A percentile compares a stretch with the other conserved stretches of the same genome.
Conservation (phyloP, 192 early-diverging fungal species). For the Radiomyces spectabilis region DNA sequence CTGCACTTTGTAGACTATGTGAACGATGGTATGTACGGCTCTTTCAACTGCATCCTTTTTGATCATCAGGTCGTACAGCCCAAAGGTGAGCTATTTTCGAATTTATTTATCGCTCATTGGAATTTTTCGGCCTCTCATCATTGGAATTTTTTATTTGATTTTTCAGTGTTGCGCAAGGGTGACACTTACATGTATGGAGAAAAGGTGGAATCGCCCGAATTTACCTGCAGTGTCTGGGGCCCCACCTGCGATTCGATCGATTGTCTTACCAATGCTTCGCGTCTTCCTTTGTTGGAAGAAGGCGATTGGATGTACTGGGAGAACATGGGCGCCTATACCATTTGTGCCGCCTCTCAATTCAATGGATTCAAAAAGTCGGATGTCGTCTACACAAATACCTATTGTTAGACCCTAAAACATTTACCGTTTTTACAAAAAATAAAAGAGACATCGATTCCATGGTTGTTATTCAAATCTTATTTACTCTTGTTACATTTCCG, state of each 20-base stretch:
- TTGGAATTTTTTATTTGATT: slow-evolving; percentile 9
- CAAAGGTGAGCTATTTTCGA: slow-evolving; percentile 60
- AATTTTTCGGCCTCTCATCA: no score
- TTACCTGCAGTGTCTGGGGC: slow-evolving; percentile 82
- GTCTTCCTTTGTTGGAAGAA: slow-evolving; percentile 76
- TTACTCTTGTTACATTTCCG: no score
- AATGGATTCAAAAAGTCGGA: slow-evolving; percentile 83
- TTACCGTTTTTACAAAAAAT: no score
- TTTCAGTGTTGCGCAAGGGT: slow-evolving; percentile 11
- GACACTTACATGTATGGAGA: slow-evolving; percentile 22
- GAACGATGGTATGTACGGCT: slow-evolving; percentile 98
- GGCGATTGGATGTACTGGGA: slow-evolving; percentile 97
- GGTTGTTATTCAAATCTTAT: no score
- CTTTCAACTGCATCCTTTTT: slow-evolving; percentile 98
- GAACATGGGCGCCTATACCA: slow-evolving; percentile 97
- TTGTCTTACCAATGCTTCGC: slow-evolving; percentile 62
- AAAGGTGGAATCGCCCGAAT: slow-evolving; percentile 26
- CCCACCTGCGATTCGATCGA: slow-evolving; percentile 99
- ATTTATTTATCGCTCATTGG: no score
- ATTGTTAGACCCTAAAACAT: no score
- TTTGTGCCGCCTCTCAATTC: slow-evolving; percentile 80
- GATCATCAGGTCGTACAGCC: slow-evolving; percentile 82
- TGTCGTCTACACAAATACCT: slow-evolving; percentile 83
- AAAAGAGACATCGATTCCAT: no score
- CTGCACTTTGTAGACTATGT: slow-evolving; percentile 78